Evolutionary conservation across 139 green algal genomes (phyloP), one percentile per base, ranked within the genome.

Genomic region (Closterium sp.): DNA sequence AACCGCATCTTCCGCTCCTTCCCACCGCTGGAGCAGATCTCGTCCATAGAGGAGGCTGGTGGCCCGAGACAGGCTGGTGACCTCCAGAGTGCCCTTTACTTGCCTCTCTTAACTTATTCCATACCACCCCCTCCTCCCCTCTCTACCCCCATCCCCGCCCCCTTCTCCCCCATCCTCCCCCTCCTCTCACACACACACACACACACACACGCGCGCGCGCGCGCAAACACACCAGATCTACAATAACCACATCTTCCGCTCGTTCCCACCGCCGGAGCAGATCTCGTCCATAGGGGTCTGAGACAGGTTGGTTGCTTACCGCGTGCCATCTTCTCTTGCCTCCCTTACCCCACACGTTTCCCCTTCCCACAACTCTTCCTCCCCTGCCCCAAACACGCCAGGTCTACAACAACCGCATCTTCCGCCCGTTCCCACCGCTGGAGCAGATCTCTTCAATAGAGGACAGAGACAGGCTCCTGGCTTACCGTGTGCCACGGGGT

Each of bases 381-480:
- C 62, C 13, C 19, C 7, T 94, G 86, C 91, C 86, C 62, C 62
- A 93, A 70, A 24, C 32, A 38, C 62, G 62, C 62, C 90, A 95
- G 94, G 13, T 96, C 5, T 87, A 70, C 31, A 50, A 89, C 50
- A 87, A 50, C 32, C 50, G 86, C 27, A 95, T 95, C 24, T 91
- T 89, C 86, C 42, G 31, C n/a, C 3, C 62, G 11, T 92, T 89
- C 31, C 28, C 29, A 11, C 29, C 30, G 29, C 21, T 42, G 22
- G 89, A 92, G 32, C 29, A 29, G n/a, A 50, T 89, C 86, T 91
- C 70, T 24, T 86, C 91, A 29, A 90, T 93, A 2, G 85, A 88
- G 29, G 91, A 94, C 85, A 9, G 30, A 11, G 91, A 94, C 50
- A 88, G 30, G 62, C 89, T 94, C 28, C 38, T 93, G 32, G 91